Conservation (phyloP, 78 protist genomes). For the Dictyostelium citrinum region DNA sequence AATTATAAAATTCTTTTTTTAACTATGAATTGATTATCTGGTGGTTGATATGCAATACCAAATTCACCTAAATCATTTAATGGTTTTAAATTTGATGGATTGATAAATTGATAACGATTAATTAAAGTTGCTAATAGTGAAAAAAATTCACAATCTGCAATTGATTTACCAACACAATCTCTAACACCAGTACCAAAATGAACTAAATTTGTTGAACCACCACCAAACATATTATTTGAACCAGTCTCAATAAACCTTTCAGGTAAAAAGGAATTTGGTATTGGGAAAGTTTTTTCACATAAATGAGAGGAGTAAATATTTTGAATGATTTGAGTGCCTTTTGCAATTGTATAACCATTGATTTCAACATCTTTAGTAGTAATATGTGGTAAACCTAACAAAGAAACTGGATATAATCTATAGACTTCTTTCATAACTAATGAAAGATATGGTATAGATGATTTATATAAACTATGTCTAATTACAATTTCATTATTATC, state of each 20-base stretch:
- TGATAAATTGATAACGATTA: background rate
- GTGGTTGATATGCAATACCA: background rate
- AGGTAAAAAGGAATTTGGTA: slow-evolving; percentile 7
- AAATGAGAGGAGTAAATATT: background rate
- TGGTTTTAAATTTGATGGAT: background rate
- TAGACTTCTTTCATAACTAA: background rate
- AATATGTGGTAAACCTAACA: background rate
- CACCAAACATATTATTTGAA: background rate
- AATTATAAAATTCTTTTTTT: background rate
- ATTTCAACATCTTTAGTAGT: background rate
- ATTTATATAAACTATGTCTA: background rate
- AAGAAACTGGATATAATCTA: background rate
- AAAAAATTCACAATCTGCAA: background rate
- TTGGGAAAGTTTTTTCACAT: background rate
- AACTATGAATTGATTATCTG: background rate
- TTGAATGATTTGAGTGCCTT: background rate
- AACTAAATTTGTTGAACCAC: background rate
- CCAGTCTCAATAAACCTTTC: background rate
- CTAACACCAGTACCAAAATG: background rate
- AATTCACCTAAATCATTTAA: background rate
- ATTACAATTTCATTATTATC: background rate
- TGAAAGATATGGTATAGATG: background rate
- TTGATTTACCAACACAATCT: background rate
- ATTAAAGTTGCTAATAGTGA: background rate
- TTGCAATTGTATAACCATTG: background rate